Evolutionary conservation across 331 rosid species (phyloP), one percentile per base, ranked within the genome.

Genomic region (Quercus tomentella): DNA sequence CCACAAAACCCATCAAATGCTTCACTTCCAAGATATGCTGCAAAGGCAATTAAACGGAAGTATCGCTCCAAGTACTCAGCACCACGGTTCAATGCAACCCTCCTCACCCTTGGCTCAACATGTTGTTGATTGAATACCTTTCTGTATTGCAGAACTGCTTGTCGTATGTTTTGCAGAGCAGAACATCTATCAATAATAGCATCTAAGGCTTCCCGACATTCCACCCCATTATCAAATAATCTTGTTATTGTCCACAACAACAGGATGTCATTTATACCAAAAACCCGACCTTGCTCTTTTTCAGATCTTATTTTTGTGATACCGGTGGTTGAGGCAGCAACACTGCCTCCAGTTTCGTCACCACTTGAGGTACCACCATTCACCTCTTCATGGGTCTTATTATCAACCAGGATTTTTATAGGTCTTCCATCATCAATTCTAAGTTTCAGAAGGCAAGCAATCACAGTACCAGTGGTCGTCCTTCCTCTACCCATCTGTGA

Each of bases 11-110:
- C 97, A 85, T 94, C 98, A 80, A 91, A 94, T 75, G 97, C 98
- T 83, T 91, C 93, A 56, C 98, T 92, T 82, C 98, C 98, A 81
- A 94, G 94, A 87, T 94, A 91, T 82, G 98, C 98, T 65, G 98
- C 97, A 91, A 94, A 94, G 67, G 98, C 91, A 89, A 94, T 94
- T 76, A 94, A 85, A 78, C 89, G 91, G 82, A 92, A 92, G 84
- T 92, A 92, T 33, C 97, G 89, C 81, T 94, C 98, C 88, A 94
- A 84, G 83, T 91, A 92, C 92, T 94, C 98, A 43, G 91, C 98
- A 30, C 95, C 92, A 81, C 98, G 97, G 78, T 89, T 88, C 79
- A 94, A 82, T 57, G 98, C 98, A 81, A 94, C 92, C 87, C 98
- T 92, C 89, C 98, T 92, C 74, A 82, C 97, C 86, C 97, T 87